These are phyloP conservation scores for Diaporthe helianthi DNA, from an alignment of 2,329 filamentous ascomycete genomes.

Conservation along the genomic window DNA sequence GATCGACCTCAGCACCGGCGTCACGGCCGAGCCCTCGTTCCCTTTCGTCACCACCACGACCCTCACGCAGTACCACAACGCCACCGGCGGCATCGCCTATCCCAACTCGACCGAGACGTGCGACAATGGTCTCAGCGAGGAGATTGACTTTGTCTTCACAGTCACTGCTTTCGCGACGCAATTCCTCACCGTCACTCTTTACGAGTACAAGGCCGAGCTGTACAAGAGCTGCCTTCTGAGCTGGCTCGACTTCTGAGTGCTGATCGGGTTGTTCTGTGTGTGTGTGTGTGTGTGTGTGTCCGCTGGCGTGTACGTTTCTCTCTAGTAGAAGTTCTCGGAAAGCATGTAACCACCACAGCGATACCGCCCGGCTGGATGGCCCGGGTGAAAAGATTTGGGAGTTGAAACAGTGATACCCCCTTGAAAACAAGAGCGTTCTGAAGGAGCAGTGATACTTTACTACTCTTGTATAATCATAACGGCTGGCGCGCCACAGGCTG, in stretches of 20 bases:
- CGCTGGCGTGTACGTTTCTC: background rate
- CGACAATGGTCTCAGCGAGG: constrained; percentile 31
- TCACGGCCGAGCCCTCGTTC: constrained; percentile 32
- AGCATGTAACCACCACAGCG: background rate
- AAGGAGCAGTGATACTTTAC: background rate
- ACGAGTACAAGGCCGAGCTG: constrained; percentile 27
- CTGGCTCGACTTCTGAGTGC: constrained; percentile 4
- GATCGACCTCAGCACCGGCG: constrained; percentile 32
- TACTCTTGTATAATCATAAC: background rate
- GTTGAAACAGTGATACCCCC: constrained; percentile 2
- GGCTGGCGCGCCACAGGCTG: constrained; percentile 6
- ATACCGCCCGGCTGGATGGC: constrained; percentile 1
- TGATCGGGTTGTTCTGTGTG: background rate
- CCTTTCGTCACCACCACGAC: constrained; percentile 31
- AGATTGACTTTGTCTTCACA: constrained; percentile 26
- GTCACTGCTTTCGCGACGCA: constrained; percentile 32
- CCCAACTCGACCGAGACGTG: constrained; percentile 30
- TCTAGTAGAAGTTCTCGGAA: background rate
- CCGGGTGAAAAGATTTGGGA: background rate
- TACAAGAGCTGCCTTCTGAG: constrained; percentile 28
- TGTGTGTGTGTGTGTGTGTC: background rate
- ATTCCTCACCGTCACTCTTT: constrained; percentile 25
- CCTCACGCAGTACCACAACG: constrained; percentile 30
- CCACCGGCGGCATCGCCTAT: constrained; percentile 15
- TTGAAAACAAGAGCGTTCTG: constrained; percentile 21